Percentiles rank a stretch among this genome's conserved stretches.
Evolutionary conservation across 129 eudicot species (phyloP).

Genomic region (Pulicaria dysenterica): DNA sequence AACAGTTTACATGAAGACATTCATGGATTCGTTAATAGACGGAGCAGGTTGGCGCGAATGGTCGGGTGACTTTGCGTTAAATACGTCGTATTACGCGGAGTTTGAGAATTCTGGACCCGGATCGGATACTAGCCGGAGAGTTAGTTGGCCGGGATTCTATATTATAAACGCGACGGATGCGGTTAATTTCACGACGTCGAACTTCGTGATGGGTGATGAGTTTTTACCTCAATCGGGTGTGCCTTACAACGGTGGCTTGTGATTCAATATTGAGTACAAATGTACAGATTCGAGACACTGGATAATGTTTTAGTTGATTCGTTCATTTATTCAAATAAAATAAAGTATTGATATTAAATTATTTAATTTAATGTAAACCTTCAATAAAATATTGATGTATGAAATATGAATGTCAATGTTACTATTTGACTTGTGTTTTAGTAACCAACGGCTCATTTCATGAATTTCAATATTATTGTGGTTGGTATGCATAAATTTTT

Average conservation of each 20-base stretch:
- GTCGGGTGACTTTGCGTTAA: slow-evolving; percentile 76
- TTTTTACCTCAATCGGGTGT: slow-evolving; percentile 76
- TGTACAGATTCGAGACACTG: slow-evolving; percentile 13
- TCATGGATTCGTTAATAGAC: slow-evolving; percentile 47
- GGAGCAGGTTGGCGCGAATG: slow-evolving; percentile 76
- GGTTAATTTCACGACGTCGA: slow-evolving; percentile 59
- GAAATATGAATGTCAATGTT: no score
- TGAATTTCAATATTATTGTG: no score
- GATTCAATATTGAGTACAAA: background rate
- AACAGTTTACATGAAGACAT: slow-evolving; percentile 65
- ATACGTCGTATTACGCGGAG: slow-evolving; percentile 82
- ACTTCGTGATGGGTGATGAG: slow-evolving; percentile 59
- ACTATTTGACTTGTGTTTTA: no score
- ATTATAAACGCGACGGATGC: slow-evolving; percentile 66
- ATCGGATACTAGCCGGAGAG: slow-evolving; percentile 55
- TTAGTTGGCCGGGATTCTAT: slow-evolving; percentile 73
- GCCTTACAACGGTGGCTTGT: slow-evolving; percentile 58
- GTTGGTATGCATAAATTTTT: no score
- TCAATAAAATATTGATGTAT: no score
- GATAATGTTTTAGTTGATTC: slow-evolving; percentile 15
- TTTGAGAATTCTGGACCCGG: slow-evolving; percentile 78
- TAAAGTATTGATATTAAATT: background rate
- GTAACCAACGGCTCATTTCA: no score
- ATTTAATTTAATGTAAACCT: no score
- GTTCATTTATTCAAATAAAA: slow-evolving; percentile 10